Evolutionary conservation across 163 green algal species (phyloP).

Genomic region (Scenedesmus sp.): DNA sequence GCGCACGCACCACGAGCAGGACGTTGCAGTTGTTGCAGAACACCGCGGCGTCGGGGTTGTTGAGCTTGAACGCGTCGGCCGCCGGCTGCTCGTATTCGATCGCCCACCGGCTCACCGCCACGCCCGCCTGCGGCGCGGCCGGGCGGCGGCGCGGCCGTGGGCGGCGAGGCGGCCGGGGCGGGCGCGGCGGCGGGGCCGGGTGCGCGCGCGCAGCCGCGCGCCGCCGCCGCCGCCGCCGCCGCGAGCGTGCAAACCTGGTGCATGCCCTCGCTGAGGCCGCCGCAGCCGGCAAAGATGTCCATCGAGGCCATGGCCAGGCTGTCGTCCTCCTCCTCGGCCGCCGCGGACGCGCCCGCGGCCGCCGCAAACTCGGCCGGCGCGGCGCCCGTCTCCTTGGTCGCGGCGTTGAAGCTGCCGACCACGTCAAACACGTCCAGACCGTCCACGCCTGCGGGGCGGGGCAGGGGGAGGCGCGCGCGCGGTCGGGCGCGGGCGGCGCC

Average conservation of each 20-base stretch:
- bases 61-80: slow-evolving; percentile 91
- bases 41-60: slow-evolving; percentile 90
- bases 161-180: too few species aligned
- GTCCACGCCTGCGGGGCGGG: slow-evolving; percentile 24
- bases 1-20: slow-evolving; percentile 76
- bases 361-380: slow-evolving; percentile 26
- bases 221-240: too few species aligned
- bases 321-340: not conserved
- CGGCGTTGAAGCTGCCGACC: slow-evolving; percentile 62
- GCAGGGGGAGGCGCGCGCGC: too few species aligned
- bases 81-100: slow-evolving; percentile 95
- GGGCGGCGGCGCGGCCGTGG: too few species aligned
- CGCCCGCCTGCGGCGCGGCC: slow-evolving; percentile 60
- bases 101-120: slow-evolving; percentile 86
- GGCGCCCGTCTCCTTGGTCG: slow-evolving; percentile 47
- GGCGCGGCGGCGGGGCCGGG: too few species aligned
- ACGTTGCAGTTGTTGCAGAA: slow-evolving; percentile 98
- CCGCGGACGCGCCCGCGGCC: not conserved
- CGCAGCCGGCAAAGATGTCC: slow-evolving; percentile 98
- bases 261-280: slow-evolving; percentile 94
- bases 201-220: too few species aligned
- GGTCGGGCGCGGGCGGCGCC: too few species aligned
- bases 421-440: slow-evolving; percentile 60
- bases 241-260: slow-evolving; percentile 73
- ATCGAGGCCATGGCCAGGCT: slow-evolving; percentile 72